A percentile compares a stretch with the other conserved stretches of the same genome.
phyloP scores from a whole-genome alignment of 2,329 filamentous ascomycete species.

The Calycina herbarum region DNA sequence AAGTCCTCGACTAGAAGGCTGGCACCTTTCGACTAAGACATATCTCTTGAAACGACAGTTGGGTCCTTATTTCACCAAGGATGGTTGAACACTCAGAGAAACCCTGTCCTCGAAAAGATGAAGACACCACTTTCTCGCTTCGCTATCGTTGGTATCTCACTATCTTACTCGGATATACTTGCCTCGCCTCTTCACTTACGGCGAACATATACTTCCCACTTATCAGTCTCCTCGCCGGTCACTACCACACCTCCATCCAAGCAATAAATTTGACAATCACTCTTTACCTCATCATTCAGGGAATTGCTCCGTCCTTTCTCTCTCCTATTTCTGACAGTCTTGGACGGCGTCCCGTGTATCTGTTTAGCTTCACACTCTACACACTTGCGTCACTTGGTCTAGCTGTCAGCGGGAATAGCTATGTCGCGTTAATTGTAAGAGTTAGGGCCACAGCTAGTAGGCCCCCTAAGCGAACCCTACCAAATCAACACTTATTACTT shows the following conservation, averaged over 20 bases:
- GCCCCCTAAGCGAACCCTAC: too few species aligned
- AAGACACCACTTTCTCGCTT: background rate
- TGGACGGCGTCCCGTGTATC: conserved; percentile 55
- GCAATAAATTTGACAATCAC: conserved; percentile 28
- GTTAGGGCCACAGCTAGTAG: too few species aligned
- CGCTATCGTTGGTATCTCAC: background rate
- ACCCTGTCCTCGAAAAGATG: background rate
- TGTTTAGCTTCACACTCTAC: conserved; percentile 53
- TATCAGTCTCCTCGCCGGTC: conserved; percentile 17
- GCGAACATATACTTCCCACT: conserved; percentile 26
- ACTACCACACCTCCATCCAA: conserved; percentile 9
- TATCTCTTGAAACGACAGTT: too few species aligned
- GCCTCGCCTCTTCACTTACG: conserved; percentile 27
- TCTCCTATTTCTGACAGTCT: conserved; percentile 50
- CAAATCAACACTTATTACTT: too few species aligned
- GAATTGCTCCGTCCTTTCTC: conserved; percentile 56
- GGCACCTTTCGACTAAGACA: too few species aligned
- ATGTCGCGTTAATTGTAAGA: conserved; percentile 42
- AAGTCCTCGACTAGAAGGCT: too few species aligned
- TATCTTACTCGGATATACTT: conserved; percentile 38
- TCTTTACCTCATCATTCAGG: conserved; percentile 46
- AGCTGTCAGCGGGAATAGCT: conserved; percentile 42
- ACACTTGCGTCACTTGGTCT: conserved; percentile 55
- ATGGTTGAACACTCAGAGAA: background rate
- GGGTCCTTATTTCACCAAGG: background rate